A percentile compares a stretch with the other conserved stretches of the same genome.
These are phyloP conservation scores for Raffaelea ambrosiae DNA, from an alignment of 2,329 filamentous ascomycete species.

Conservation along the genomic window DNA sequence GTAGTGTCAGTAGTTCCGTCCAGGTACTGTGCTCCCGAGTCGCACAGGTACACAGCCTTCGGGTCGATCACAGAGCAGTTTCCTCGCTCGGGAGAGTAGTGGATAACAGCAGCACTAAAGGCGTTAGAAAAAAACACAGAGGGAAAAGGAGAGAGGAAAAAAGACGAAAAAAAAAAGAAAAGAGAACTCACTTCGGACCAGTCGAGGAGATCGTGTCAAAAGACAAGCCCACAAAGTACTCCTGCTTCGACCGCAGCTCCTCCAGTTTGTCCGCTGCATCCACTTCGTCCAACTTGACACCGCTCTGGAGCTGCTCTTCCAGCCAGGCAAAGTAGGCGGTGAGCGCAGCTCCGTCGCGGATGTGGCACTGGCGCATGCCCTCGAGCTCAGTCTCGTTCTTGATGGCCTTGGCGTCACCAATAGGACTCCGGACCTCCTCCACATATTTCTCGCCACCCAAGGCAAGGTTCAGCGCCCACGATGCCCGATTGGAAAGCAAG, in stretches of 20 bases:
- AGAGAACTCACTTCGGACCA: conserved; percentile 56
- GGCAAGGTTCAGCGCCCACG: conserved; percentile 83
- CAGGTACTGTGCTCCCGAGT: conserved; percentile 92
- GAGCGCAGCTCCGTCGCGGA: conserved; percentile 84
- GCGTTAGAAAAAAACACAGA: background rate
- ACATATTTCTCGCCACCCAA: conserved; percentile 79
- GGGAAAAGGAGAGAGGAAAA: background rate
- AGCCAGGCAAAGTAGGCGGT: conserved; percentile 96
- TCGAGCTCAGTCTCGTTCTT: conserved; percentile 87
- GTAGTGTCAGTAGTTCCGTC: conserved; percentile 97
- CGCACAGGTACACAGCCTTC: conserved; percentile 81
- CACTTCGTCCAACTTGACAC: conserved; percentile 73
- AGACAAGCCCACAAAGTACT: conserved; percentile 80
- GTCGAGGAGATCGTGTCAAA: conserved; percentile 96
- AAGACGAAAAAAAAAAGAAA: background rate
- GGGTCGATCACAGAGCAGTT: conserved; percentile 79
- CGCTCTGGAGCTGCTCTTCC: conserved; percentile 77
- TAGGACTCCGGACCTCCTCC: conserved; percentile 78
- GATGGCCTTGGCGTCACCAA: conserved; percentile 85
- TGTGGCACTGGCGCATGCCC: conserved; percentile 90
- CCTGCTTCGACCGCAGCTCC: conserved; percentile 55
- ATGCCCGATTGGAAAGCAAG: conserved; percentile 78
- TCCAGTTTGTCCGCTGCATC: conserved; percentile 88
- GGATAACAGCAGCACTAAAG: conserved; percentile 80
- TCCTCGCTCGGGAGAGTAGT: conserved; percentile 83